phyloP scores from a whole-genome alignment of 2,329 filamentous ascomycete species.

The Alternaria consortialis region DNA sequence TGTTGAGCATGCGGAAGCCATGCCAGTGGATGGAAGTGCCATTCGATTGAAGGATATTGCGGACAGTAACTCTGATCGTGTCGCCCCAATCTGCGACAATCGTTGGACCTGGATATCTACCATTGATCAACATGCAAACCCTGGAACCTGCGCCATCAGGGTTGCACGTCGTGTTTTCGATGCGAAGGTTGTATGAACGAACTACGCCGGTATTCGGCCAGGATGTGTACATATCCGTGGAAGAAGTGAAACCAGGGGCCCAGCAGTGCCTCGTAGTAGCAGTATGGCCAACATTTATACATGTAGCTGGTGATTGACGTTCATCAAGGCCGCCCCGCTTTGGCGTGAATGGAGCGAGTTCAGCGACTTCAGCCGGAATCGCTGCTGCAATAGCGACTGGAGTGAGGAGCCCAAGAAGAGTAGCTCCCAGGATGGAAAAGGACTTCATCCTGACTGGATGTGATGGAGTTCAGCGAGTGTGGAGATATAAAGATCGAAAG shows the following conservation, averaged over 20 bases:
- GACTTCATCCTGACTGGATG: constrained; percentile 34
- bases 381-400: constrained; percentile 25
- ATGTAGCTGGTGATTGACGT: constrained; percentile 24
- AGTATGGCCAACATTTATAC: constrained; percentile 44
- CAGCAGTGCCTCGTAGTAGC: constrained; percentile 52
- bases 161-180: constrained; percentile 54
- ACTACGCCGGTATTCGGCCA: constrained; percentile 50
- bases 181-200: constrained; percentile 45
- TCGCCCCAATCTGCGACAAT: constrained; percentile 63
- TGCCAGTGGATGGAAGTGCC: constrained; percentile 72
- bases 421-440: constrained; percentile 25
- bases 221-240: constrained; percentile 54
- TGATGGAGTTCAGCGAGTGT: constrained; percentile 6
- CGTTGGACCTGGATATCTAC: constrained; percentile 67
- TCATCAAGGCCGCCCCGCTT: constrained; percentile 22
- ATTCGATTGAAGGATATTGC: constrained; percentile 64
- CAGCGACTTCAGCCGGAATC: constrained; percentile 28
- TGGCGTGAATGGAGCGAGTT: constrained; percentile 17
- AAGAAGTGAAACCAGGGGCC: constrained; percentile 49
- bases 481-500: constrained; percentile 10
- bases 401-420: constrained; percentile 30
- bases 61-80: constrained; percentile 56
- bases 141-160: constrained; percentile 51
- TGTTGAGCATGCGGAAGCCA: constrained; percentile 65
- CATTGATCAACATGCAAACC: constrained; percentile 52